A percentile compares a stretch with the other conserved stretches of the same genome.
These are phyloP conservation scores for Plasmodium billcollinsi DNA, from an alignment of 169 alveolate genomes.

Conservation along the genomic window DNA sequence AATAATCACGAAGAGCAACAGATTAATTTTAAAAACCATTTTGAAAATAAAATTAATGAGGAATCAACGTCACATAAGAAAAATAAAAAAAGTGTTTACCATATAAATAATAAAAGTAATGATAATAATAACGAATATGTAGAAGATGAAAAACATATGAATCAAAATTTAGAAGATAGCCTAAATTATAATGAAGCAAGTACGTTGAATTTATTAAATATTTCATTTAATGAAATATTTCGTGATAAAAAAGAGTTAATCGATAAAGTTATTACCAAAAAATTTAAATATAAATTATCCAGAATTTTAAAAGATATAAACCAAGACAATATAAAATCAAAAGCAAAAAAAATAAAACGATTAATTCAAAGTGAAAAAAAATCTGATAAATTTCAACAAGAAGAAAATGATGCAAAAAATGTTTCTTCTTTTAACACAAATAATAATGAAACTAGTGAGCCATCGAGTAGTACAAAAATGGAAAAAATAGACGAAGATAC, in stretches of 20 bases:
- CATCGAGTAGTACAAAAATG: background rate
- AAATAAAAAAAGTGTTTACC: background rate
- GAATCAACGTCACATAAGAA: background rate
- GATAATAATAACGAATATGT: background rate
- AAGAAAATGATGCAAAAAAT: background rate
- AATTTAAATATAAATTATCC: conserved; percentile 37
- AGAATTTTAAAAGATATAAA: conserved; percentile 51
- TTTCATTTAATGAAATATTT: conserved; percentile 70
- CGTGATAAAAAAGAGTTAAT: conserved; percentile 44
- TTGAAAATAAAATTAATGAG: background rate
- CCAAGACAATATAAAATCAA: conserved; percentile 32
- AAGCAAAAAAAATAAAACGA: conserved; percentile 44
- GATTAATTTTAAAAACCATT: background rate
- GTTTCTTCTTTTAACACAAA: background rate
- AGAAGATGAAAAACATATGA: conserved; percentile 39
- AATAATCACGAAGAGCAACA: background rate
- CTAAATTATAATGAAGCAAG: conserved; percentile 76
- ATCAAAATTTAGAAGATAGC: conserved; percentile 70
- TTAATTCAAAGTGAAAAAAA: conserved; percentile 19
- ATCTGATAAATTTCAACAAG: background rate
- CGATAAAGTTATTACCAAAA: conserved; percentile 63
- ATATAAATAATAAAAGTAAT: conserved; percentile 1
- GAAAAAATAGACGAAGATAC: background rate
- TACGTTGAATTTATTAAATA: conserved; percentile 54
- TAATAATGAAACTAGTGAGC: background rate